Evolutionary conservation across 805 yeast species (phyloP).

Genomic region (Wickerhamomyces alni): DNA sequence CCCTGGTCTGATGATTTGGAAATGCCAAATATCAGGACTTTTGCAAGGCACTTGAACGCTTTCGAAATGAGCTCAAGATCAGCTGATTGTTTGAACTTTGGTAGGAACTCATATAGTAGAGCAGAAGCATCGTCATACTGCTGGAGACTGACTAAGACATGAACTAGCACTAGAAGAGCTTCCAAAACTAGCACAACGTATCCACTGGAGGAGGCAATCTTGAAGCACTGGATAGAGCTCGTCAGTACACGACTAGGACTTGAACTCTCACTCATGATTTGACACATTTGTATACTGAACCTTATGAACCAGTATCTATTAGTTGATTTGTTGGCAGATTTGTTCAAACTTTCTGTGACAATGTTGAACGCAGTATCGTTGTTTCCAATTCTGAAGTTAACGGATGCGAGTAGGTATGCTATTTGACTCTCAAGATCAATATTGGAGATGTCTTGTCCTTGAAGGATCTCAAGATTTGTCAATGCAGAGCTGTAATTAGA

Average conservation of each 20-base stretch:
- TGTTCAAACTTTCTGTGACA: slow-evolving; percentile 8
- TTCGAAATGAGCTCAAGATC: slow-evolving; percentile 34
- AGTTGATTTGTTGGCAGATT: slow-evolving; percentile 10
- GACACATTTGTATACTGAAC: slow-evolving; percentile 41
- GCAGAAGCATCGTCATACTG: slow-evolving; percentile 37
- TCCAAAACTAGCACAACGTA: slow-evolving; percentile 39
- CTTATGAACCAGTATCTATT: slow-evolving; percentile 40
- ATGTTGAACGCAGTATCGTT: slow-evolving; percentile 17
- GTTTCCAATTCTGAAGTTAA: slow-evolving; percentile 20
- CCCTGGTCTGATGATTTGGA: not conserved
- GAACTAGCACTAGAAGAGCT: slow-evolving; percentile 39
- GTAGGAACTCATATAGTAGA: slow-evolving; percentile 37
- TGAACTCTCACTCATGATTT: slow-evolving; percentile 35
- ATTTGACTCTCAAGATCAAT: slow-evolving; percentile 27
- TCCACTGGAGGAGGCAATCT: slow-evolving; percentile 41
- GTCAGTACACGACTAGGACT: slow-evolving; percentile 46
- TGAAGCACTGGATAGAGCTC: slow-evolving; percentile 41
- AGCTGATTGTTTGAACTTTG: slow-evolving; percentile 36
- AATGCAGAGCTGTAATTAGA: slow-evolving; percentile 22
- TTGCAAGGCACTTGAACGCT: slow-evolving; percentile 29
- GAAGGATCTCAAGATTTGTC: slow-evolving; percentile 16
- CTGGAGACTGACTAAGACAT: slow-evolving; percentile 36
- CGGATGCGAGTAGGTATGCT: slow-evolving; percentile 19
- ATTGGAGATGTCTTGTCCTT: slow-evolving; percentile 16
- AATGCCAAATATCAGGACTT: slow-evolving; percentile 16